Evolutionary conservation across 202 grass and related monocot genomes (phyloP).

Genomic region (Elaeis oleifera): DNA sequence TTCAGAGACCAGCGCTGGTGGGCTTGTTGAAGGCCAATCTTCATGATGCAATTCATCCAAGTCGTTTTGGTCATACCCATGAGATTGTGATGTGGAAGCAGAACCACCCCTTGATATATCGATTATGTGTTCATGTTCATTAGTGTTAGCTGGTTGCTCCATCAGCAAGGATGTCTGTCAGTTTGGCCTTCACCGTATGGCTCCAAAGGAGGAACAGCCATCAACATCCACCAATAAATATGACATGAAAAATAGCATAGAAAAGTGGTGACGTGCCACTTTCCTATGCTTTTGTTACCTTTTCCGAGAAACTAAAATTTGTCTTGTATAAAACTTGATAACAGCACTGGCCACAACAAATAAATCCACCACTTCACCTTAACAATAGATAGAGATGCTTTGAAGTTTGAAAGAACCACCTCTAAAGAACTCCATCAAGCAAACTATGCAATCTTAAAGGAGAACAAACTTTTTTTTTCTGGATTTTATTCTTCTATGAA

Average conservation of each 20-base stretch:
- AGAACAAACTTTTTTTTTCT: too few relatives aligned
- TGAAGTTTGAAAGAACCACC: too few relatives aligned
- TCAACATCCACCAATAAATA: slow-evolving; percentile 10
- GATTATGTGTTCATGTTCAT: slow-evolving; percentile 51
- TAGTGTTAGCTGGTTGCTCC: slow-evolving; percentile 38
- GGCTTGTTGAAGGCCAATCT: slow-evolving; percentile 28
- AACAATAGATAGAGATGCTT: too few relatives aligned
- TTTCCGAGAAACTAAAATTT: too few relatives aligned
- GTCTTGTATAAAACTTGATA: too few relatives aligned
- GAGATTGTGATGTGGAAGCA: slow-evolving; percentile 42
- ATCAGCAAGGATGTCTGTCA: slow-evolving; percentile 35
- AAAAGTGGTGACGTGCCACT: not conserved
- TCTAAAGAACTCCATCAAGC: too few relatives aligned
- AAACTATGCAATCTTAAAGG: too few relatives aligned
- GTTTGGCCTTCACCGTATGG: slow-evolving; percentile 23
- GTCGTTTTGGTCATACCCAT: slow-evolving; percentile 11
- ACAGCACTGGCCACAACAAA: too few relatives aligned
- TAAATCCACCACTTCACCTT: too few relatives aligned
- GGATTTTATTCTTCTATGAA: too few relatives aligned
- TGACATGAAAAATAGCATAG: not conserved
- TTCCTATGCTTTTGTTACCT: not conserved
- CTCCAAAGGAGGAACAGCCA: slow-evolving; percentile 12
- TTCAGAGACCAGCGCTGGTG: slow-evolving; percentile 12
- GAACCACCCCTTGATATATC: slow-evolving; percentile 59
- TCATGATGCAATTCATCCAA: slow-evolving; percentile 31